Percentiles rank a stretch among this genome's conserved stretches.
Conservation (phyloP, 148 eudicot genomes). For the Amaranthus cruentus region DNA sequence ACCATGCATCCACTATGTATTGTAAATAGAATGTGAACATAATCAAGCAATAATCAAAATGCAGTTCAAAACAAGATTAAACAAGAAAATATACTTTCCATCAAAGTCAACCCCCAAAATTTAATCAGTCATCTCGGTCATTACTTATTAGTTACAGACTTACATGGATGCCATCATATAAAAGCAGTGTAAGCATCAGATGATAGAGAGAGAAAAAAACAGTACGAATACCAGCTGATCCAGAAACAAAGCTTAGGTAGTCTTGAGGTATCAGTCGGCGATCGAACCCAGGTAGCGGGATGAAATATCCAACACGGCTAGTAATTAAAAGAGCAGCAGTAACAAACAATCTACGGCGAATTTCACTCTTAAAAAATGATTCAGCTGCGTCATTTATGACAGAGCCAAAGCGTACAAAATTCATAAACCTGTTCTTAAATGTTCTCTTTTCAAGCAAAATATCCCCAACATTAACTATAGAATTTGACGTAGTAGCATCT, state of each 20-base stretch:
- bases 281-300: constrained; percentile 95
- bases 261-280: constrained; percentile 79
- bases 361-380: constrained; percentile 97
- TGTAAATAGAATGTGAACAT: background rate
- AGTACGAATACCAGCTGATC: constrained; percentile 65
- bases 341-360: constrained; percentile 83
- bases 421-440: constrained; percentile 65
- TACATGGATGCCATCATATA: background rate
- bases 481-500: constrained; percentile 15
- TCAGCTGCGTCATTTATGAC: constrained; percentile 69
- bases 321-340: constrained; percentile 67
- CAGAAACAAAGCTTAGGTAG: constrained; percentile 80
- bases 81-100: background rate
- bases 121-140: too few relatives aligned
- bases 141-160: background rate
- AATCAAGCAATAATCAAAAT: background rate
- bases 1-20: background rate
- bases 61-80: background rate
- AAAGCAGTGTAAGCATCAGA: background rate
- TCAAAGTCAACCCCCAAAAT: background rate
- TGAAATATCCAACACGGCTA: constrained; percentile 89
- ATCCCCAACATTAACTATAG: constrained; percentile 20
- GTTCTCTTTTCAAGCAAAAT: constrained; percentile 29
- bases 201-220: background rate
- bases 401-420: constrained; percentile 63